A percentile compares a stretch with the other conserved stretches of the same genome.
These are phyloP conservation scores for Phytophthora pluvialis DNA, from an alignment of 352 stramenopile species.

Conservation along the genomic window DNA sequence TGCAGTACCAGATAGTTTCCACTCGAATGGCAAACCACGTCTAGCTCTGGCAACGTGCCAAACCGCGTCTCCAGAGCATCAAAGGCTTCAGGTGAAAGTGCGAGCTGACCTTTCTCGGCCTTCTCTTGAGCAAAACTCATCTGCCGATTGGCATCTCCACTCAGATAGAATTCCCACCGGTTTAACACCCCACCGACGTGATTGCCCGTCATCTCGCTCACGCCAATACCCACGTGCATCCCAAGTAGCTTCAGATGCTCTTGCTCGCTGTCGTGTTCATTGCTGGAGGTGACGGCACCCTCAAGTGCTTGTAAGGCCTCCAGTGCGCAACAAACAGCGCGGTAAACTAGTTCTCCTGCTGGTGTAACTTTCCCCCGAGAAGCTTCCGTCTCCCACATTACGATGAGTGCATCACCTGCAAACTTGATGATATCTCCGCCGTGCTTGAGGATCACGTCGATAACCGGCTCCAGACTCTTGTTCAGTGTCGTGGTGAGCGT, in stretches of 20 bases:
- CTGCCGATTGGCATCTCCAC: slow-evolving; percentile 81
- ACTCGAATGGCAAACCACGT: slow-evolving; percentile 35
- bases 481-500: slow-evolving; percentile 79
- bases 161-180: slow-evolving; percentile 90
- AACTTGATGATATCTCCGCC: slow-evolving; percentile 88
- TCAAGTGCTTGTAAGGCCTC: slow-evolving; percentile 60
- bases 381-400: slow-evolving; percentile 81
- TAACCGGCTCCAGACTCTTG: slow-evolving; percentile 81
- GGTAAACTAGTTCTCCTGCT: slow-evolving; percentile 59
- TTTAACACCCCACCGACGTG: slow-evolving; percentile 85
- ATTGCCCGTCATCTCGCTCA: slow-evolving; percentile 75
- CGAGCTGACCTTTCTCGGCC: slow-evolving; percentile 73
- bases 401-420: slow-evolving; percentile 79
- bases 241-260: slow-evolving; percentile 45
- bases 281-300: slow-evolving; percentile 2
- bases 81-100: slow-evolving; percentile 67
- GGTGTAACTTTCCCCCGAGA: slow-evolving; percentile 41
- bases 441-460: slow-evolving; percentile 77
- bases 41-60: slow-evolving; percentile 23
- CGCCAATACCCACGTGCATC: slow-evolving; percentile 87
- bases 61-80: slow-evolving; percentile 37
- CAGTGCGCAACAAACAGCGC: slow-evolving; percentile 61
- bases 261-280: slow-evolving; percentile 19
- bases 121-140: slow-evolving; percentile 79
- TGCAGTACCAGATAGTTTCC: slow-evolving; percentile 59